A percentile compares a stretch with the other conserved stretches of the same genome.
Evolutionary conservation across 768 basidiomycete species (phyloP).

Genomic region (Leccinum fibrillosum): DNA sequence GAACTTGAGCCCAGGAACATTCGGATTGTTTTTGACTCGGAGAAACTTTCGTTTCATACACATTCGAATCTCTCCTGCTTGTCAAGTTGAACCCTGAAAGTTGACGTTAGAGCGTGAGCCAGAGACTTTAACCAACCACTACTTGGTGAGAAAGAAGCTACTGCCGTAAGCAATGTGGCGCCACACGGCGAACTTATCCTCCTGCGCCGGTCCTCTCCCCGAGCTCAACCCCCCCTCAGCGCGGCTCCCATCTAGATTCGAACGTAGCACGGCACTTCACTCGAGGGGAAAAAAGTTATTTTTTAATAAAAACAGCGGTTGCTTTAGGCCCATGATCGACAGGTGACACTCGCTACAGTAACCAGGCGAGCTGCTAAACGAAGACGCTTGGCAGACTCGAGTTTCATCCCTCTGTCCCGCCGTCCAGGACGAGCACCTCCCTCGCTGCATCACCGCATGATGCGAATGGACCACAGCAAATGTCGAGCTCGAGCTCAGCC

Average conservation of each 20-base stretch:
- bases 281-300: not conserved
- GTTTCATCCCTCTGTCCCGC: constrained; percentile 2
- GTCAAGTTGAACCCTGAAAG: constrained; percentile 2
- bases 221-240: not conserved
- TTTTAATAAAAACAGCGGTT: not conserved
- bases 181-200: constrained; percentile 20
- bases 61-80: not conserved
- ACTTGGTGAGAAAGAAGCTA: constrained; percentile 6
- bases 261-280: not conserved
- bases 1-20: not conserved
- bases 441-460: not conserved
- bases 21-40: not conserved
- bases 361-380: constrained; percentile 1
- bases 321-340: constrained; percentile 9
- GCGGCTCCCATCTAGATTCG: not conserved
- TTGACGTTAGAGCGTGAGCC: constrained; percentile 18
- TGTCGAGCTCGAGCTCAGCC: not conserved
- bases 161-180: constrained; percentile 11
- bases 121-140: not conserved
- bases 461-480: not conserved
- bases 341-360: not conserved
- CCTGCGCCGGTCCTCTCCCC: not conserved
- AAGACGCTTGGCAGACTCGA: constrained; percentile 1
- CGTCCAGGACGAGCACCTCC: constrained; percentile 2
- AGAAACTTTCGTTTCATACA: not conserved